Evolutionary conservation across 306 rosid genomes (phyloP).

Genomic region (Castanospermum australe): DNA sequence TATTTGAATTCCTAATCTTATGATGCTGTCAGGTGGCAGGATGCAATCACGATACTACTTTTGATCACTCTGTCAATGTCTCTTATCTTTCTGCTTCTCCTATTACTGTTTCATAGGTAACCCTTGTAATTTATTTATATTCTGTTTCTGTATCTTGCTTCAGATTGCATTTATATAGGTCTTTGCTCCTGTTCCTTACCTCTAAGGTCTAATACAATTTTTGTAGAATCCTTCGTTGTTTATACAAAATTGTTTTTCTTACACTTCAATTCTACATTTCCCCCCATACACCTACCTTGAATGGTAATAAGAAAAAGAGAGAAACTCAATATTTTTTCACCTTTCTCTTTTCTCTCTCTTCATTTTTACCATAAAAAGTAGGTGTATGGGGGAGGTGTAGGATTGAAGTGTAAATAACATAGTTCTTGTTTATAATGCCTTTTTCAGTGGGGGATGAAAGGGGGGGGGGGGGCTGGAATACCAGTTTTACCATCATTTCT

Average conservation of each 20-base stretch:
- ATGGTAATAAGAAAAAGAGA: too few species aligned
- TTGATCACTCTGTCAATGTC: constrained; percentile 60
- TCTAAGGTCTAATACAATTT: neutral
- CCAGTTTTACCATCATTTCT: neutral
- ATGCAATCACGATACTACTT: constrained; percentile 68
- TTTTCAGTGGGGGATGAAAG: neutral
- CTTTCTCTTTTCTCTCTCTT: too few species aligned
- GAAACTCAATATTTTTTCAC: too few species aligned
- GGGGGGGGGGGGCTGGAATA: neutral
- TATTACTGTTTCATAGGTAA: constrained; percentile 87
- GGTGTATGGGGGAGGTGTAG: too few species aligned
- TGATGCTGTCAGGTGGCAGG: constrained; percentile 90
- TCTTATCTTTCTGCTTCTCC: constrained; percentile 73
- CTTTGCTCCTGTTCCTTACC: constrained; percentile 2
- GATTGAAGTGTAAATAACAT: too few species aligned
- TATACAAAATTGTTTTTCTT: too few species aligned
- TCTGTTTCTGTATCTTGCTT: constrained; percentile 12
- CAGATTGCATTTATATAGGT: constrained; percentile 18
- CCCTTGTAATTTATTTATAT: neutral
- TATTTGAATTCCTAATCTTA: constrained; percentile 19
- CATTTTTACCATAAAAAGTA: too few species aligned
- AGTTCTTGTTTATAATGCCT: neutral
- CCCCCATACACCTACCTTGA: too few species aligned
- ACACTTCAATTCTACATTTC: too few species aligned
- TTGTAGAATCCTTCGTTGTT: neutral